A percentile compares a stretch with the other conserved stretches of the same genome.
phyloP scores from a whole-genome alignment of 768 basidiomycete genomes.

The Mycena epipterygia region DNA sequence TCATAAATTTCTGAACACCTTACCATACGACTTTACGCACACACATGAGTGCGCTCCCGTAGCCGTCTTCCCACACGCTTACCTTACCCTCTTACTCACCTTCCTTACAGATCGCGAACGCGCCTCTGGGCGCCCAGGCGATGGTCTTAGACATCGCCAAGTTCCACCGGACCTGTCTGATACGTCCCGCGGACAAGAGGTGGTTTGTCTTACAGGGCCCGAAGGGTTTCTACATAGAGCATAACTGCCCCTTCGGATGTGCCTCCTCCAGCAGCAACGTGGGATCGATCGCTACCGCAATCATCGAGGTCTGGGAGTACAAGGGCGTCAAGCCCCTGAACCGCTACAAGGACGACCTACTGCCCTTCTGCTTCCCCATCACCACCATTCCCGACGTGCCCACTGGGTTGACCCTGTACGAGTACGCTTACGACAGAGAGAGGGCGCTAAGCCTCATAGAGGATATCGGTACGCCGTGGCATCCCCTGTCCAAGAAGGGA shows the following conservation, averaged over 20 bases:
- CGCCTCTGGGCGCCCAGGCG: background rate
- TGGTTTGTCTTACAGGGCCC: slow-evolving; percentile 48
- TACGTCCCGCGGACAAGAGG: slow-evolving; percentile 47
- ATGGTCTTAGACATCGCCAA: slow-evolving; percentile 45
- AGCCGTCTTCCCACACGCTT: background rate
- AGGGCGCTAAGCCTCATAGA: slow-evolving; percentile 35
- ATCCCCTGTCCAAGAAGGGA: background rate
- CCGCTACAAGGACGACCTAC: slow-evolving; percentile 50
- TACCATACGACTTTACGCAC: no score
- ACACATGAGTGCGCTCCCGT: no score
- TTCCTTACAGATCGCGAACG: slow-evolving; percentile 27
- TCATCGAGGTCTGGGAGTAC: slow-evolving; percentile 44
- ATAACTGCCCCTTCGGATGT: slow-evolving; percentile 46
- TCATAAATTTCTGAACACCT: no score
- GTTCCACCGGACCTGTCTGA: slow-evolving; percentile 51
- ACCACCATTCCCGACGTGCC: background rate
- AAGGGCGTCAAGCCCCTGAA: slow-evolving; percentile 36
- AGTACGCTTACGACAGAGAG: background rate
- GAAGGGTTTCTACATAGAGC: slow-evolving; percentile 47
- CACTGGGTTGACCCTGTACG: background rate
- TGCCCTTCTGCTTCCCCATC: slow-evolving; percentile 35
- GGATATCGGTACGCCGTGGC: background rate
- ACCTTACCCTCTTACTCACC: no score
- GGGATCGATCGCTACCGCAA: slow-evolving; percentile 45
- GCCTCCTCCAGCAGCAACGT: slow-evolving; percentile 48